Evolutionary conservation across 805 yeast genomes (phyloP).

Genomic region (Candida vaughaniae): DNA sequence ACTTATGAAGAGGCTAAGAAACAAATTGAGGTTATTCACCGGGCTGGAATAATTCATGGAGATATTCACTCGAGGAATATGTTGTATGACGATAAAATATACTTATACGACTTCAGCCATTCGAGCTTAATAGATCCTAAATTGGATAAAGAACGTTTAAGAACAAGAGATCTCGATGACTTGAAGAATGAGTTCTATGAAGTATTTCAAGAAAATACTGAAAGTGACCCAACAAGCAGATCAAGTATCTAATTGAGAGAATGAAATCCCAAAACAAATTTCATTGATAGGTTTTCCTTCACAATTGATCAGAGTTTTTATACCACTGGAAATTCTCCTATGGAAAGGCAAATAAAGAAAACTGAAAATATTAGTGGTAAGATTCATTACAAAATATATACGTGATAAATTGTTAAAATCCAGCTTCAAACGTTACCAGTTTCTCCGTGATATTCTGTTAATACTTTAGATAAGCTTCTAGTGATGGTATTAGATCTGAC

Average conservation of each 20-base stretch:
- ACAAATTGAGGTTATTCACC: conserved; percentile 9
- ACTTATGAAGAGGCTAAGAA: conserved; percentile 1
- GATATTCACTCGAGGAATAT: conserved; percentile 7
- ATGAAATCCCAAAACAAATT: too few species aligned
- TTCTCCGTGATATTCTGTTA: conserved; percentile 31
- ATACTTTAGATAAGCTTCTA: conserved; percentile 28
- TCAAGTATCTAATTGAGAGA: too few species aligned
- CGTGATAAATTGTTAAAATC: too few species aligned
- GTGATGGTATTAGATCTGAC: conserved; percentile 30
- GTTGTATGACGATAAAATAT: conserved; percentile 6
- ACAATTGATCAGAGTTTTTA: too few species aligned
- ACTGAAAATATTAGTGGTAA: too few species aligned
- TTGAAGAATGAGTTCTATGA: neutral
- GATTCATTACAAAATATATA: too few species aligned
- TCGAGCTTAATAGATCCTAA: neutral
- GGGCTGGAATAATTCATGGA: conserved; percentile 7
- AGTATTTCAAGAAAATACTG: neutral
- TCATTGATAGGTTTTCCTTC: too few species aligned
- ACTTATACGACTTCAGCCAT: conserved; percentile 1
- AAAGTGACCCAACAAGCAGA: too few species aligned
- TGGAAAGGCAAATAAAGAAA: too few species aligned
- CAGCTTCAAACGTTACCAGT: conserved; percentile 20
- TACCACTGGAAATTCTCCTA: too few species aligned
- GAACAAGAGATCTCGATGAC: neutral
- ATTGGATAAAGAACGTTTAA: neutral